Base-by-base conservation (phyloP, 116 monocot genomes). In the Cymodocea nodosa region DNA sequence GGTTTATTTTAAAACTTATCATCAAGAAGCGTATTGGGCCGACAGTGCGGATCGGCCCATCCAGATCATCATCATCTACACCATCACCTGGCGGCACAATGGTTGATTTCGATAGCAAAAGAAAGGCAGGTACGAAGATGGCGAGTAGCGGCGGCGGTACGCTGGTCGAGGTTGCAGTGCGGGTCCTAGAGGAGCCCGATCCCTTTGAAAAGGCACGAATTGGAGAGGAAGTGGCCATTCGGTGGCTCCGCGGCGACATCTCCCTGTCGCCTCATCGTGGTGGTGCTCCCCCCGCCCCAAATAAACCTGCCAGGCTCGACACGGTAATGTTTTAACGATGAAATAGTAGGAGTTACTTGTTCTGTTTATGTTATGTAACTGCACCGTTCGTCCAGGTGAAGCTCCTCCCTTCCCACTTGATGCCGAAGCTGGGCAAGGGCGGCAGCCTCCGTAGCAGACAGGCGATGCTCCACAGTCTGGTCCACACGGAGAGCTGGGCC, bases 401-500 rank as follows among this genome's bases (percentile, higher is more conserved):
- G 63, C 76, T 87, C 44, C 75, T 87, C 0, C 76, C 84, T 24
- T 82, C 92, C 1, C 59, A 44, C 20, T 34, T 72, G 73, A 85
- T 85, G 92, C 87, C 82, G 10, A 92, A 87, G 78, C 77, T 92
- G 18, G 87, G 92, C 19, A 92, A 79, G 61, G 85, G 83, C 14
- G 92, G 92, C 5, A 87, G 79, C 79, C 78, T 85, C 18, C 83
- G 68, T 63, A 93, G 89, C 77, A 76, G 85, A 18, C 89, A 79
- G 75, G 79, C 93, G 68, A 88, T 85, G 58, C 62, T 93, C 50
- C 93, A 93, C 80, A 85, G 85, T 65, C 89, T 93, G 20, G 93
- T 83, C 40, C 85, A 93, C 83, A 89, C 78, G 17, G 93, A 93
- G 84, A 89, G 93, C 79, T 93, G 89, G 93, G 93, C 89, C 50